Percentiles rank a stretch among this genome's conserved stretches.
Conservation (phyloP, 768 basidiomycete species). For the Heimioporus sp. region DNA sequence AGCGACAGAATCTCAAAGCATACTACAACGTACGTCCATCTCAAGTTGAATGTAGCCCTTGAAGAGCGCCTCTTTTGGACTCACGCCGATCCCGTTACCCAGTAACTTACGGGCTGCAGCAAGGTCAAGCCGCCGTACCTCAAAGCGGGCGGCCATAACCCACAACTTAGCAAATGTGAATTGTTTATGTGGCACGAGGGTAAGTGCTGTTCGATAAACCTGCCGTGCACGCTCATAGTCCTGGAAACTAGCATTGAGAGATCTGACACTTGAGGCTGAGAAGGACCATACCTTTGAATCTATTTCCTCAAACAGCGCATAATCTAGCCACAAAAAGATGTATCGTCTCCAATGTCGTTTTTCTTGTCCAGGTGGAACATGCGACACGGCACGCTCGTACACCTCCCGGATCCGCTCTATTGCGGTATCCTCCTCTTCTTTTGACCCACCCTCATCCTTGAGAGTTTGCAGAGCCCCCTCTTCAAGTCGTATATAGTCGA, state of each 20-base stretch:
- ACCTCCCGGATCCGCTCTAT: conserved; percentile 79
- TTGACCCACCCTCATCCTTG: conserved; percentile 68
- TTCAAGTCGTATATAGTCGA: conserved; percentile 92
- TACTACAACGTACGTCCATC: conserved; percentile 60
- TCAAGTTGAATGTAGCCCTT: conserved; percentile 95
- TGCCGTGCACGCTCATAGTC: conserved; percentile 85
- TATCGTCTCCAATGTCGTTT: conserved; percentile 92
- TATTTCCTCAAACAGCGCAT: conserved; percentile 95
- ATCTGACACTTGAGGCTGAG: background rate
- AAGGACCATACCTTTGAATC: conserved; percentile 70
- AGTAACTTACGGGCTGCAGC: conserved; percentile 84
- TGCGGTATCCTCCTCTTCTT: conserved; percentile 65
- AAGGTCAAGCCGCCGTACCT: conserved; percentile 80
- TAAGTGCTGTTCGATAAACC: conserved; percentile 87
- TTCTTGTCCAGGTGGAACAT: conserved; percentile 91
- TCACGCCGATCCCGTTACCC: conserved; percentile 91
- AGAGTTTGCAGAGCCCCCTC: conserved; percentile 82
- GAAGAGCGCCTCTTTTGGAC: conserved; percentile 93
- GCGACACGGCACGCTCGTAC: conserved; percentile 92
- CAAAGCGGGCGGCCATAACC: conserved; percentile 90
- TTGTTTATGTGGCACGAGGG: conserved; percentile 90
- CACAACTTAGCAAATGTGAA: conserved; percentile 99
- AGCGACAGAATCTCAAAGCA: background rate
- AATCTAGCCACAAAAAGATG: conserved; percentile 92
- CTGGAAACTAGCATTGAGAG: conserved; percentile 35